Evolutionary conservation across 129 eudicot species (phyloP).

Genomic region (Saussurea involucrata): DNA sequence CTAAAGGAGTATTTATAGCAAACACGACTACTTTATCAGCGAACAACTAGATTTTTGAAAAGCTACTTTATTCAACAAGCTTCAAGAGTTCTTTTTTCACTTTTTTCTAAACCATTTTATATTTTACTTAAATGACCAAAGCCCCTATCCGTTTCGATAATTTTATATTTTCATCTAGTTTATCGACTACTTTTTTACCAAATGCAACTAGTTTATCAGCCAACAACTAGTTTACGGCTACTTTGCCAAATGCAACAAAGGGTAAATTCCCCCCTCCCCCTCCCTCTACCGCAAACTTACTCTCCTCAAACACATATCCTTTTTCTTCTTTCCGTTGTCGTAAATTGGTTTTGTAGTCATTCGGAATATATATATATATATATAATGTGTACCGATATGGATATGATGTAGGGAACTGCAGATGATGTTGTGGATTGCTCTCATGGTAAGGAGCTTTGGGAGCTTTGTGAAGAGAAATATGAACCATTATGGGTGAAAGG

Average conservation of each 20-base stretch:
- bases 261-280: too few relatives aligned
- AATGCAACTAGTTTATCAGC: too few relatives aligned
- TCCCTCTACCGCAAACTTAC: too few relatives aligned
- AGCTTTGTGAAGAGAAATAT: constrained; percentile 80
- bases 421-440: constrained; percentile 94
- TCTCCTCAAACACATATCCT: too few relatives aligned
- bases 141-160: neutral
- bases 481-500: constrained; percentile 95
- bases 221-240: too few relatives aligned
- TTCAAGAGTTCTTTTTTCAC: neutral
- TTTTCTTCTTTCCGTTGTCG: neutral
- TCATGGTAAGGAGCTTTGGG: constrained; percentile 95
- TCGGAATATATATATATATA: neutral
- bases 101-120: too few relatives aligned
- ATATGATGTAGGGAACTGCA: constrained; percentile 69
- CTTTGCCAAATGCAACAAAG: too few relatives aligned
- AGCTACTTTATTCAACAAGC: neutral
- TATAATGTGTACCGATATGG: neutral
- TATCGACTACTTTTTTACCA: neutral
- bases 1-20: too few relatives aligned
- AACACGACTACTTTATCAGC: too few relatives aligned
- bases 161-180: too few relatives aligned
- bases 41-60: neutral
- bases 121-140: neutral
- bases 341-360: neutral